Conservation (phyloP, 306 rosid species). For the Purshia tridentata region DNA sequence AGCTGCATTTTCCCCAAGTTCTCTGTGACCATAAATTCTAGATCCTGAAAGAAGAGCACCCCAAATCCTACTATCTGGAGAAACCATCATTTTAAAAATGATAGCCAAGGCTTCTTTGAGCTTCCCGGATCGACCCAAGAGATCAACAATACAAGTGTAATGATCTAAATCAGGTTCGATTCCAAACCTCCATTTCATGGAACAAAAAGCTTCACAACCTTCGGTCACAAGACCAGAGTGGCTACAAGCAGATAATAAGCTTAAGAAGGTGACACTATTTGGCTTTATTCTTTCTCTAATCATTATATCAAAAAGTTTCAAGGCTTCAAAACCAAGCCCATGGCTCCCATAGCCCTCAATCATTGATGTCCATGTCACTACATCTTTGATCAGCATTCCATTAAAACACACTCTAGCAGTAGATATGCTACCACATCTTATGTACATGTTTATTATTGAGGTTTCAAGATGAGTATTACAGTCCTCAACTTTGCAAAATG, state of each 20-base stretch:
- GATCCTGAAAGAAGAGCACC: conserved; percentile 62
- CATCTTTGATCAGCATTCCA: conserved; percentile 41
- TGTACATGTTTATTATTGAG: conserved; percentile 57
- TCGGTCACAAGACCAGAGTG: conserved; percentile 59
- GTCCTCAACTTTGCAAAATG: conserved; percentile 12
- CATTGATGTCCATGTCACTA: conserved; percentile 61
- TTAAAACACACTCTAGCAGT: conserved; percentile 38
- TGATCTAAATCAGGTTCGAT: conserved; percentile 56
- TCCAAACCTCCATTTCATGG: conserved; percentile 53
- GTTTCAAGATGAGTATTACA: conserved; percentile 34
- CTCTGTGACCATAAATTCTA: conserved; percentile 40
- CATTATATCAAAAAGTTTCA: conserved; percentile 40
- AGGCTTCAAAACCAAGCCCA: conserved; percentile 46
- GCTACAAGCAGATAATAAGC: conserved; percentile 59
- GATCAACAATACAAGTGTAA: conserved; percentile 60
- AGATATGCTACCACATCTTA: conserved; percentile 47
- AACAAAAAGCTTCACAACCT: conserved; percentile 42
- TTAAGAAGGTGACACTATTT: conserved; percentile 52
- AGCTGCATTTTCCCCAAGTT: conserved; percentile 50
- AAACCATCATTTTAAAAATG: conserved; percentile 40
- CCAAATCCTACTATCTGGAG: conserved; percentile 58
- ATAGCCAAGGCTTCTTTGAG: conserved; percentile 50
- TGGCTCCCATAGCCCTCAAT: conserved; percentile 58
- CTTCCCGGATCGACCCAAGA: conserved; percentile 48
- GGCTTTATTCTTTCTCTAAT: conserved; percentile 38